phyloP scores from a whole-genome alignment of 768 basidiomycete species.

The Psilocybe sp. region DNA sequence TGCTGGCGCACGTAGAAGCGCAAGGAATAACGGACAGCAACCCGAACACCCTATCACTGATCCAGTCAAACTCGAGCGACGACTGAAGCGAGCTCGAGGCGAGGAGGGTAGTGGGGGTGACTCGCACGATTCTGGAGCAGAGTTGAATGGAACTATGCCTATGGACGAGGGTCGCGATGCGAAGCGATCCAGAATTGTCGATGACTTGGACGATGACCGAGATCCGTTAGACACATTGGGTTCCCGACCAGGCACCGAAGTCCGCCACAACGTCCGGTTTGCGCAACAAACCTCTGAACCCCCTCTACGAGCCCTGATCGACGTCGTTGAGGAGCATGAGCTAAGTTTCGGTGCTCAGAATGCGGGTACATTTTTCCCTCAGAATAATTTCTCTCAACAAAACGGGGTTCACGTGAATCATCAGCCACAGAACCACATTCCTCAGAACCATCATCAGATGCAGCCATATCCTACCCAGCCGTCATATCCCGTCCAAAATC shows the following conservation, averaged over 20 bases:
- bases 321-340: slow-evolving; percentile 5
- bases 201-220: slow-evolving; percentile 43
- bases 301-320: slow-evolving; percentile 13
- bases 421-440: slow-evolving; percentile 3
- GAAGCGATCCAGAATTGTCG: slow-evolving; percentile 54
- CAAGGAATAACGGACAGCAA: slow-evolving; percentile 67
- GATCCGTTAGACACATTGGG: slow-evolving; percentile 46
- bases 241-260: slow-evolving; percentile 30
- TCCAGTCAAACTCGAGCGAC: slow-evolving; percentile 69
- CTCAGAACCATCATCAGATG: slow-evolving; percentile 2
- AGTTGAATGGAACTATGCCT: slow-evolving; percentile 34
- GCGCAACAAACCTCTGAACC: slow-evolving; percentile 31
- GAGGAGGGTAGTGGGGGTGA: slow-evolving; percentile 49
- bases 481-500: not conserved
- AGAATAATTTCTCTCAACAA: not conserved
- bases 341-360: not conserved
- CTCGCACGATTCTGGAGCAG: slow-evolving; percentile 52
- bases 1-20: slow-evolving; percentile 62
- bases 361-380: not conserved
- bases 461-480: too few relatives aligned
- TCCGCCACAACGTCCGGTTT: slow-evolving; percentile 48
- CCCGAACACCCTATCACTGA: slow-evolving; percentile 76
- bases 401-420: slow-evolving; percentile 7
- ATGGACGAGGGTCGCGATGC: slow-evolving; percentile 39
- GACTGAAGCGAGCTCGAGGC: slow-evolving; percentile 68